Conservation (phyloP, 2,329 filamentous ascomycete species). For the Ceratocystis cacaofunesta region DNA sequence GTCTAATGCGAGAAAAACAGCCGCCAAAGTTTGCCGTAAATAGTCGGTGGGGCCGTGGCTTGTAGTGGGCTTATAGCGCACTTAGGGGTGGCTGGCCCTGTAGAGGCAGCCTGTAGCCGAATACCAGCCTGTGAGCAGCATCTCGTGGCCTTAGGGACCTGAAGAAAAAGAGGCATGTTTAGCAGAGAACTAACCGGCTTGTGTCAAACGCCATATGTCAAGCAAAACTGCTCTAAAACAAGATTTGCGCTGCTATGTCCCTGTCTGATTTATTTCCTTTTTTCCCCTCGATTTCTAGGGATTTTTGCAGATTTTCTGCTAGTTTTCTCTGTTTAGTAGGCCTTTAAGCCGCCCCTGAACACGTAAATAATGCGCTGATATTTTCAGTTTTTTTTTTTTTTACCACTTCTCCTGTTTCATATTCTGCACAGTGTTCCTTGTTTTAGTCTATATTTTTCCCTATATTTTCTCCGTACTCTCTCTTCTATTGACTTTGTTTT, state of each 20-base stretch:
- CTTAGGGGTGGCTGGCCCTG: neutral
- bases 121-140: neutral
- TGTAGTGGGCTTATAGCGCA: no score
- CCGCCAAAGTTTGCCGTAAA: neutral
- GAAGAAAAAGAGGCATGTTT: no score
- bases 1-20: neutral
- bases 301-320: neutral
- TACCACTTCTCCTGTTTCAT: neutral
- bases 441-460: neutral
- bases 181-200: no score
- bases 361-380: neutral
- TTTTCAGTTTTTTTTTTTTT: neutral
- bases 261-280: neutral
- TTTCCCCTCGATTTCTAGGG: neutral
- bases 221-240: slow-evolving; percentile 1
- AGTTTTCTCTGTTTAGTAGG: neutral
- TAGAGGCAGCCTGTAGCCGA: neutral
- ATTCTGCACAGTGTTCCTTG: neutral
- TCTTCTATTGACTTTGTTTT: neutral
- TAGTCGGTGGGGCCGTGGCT: neutral
- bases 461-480: neutral
- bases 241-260: neutral
- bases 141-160: no score
- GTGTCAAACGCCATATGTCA: slow-evolving; percentile 6
- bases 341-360: no score